Percentiles rank a stretch among this genome's conserved stretches.
Conservation (phyloP, 345 rosid species). For the Angophora floribunda region DNA sequence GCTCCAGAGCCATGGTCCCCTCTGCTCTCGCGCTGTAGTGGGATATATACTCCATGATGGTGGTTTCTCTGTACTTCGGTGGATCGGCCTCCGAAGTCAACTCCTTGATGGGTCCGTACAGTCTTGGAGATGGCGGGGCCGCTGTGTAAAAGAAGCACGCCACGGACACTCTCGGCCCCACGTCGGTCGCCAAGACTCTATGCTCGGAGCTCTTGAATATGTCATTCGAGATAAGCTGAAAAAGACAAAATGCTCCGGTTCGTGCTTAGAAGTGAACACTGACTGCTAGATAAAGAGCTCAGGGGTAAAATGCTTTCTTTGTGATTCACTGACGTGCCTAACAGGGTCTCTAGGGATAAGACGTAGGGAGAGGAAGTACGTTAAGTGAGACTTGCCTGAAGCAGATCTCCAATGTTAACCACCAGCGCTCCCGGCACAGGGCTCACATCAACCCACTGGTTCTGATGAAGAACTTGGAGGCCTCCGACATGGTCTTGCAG, state of each 20-base stretch:
- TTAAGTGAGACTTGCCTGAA: background rate
- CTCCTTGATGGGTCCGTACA: slow-evolving; percentile 22
- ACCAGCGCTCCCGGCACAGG: slow-evolving; percentile 4
- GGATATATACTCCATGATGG: slow-evolving; percentile 7
- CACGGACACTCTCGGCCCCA: background rate
- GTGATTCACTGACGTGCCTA: background rate
- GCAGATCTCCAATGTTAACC: slow-evolving; percentile 15
- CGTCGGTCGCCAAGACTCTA: background rate
- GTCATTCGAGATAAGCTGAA: background rate
- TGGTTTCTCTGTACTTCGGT: slow-evolving; percentile 32
- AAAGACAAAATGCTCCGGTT: background rate
- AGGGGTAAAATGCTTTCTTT: background rate
- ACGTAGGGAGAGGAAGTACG: background rate
- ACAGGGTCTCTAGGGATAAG: background rate
- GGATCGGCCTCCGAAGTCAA: slow-evolving; percentile 35
- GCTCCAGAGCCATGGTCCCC: slow-evolving; percentile 2
- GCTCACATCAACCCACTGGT: slow-evolving; percentile 21
- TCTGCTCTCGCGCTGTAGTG: slow-evolving; percentile 11
- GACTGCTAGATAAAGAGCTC: background rate
- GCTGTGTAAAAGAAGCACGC: background rate
- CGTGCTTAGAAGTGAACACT: background rate
- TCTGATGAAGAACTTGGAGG: slow-evolving; percentile 19
- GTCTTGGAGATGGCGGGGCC: background rate
- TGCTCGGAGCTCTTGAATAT: background rate
- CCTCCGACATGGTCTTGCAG: slow-evolving; percentile 23